A percentile compares a stretch with the other conserved stretches of the same genome.
Conservation (phyloP, 352 stramenopile genomes). For the Phytopythium delawarense region DNA sequence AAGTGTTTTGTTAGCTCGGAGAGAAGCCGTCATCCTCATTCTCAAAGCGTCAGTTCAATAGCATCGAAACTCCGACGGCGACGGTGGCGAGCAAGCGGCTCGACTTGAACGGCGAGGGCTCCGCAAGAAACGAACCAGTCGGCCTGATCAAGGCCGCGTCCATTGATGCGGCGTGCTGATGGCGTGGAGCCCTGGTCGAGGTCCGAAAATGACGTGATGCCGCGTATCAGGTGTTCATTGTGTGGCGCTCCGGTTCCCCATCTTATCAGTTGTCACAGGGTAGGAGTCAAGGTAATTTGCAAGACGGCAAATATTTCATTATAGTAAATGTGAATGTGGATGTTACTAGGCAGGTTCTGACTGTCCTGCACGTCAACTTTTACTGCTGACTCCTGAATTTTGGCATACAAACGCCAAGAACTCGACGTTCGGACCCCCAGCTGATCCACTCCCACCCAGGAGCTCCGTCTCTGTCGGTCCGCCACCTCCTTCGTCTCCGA, state of each 20-base stretch:
- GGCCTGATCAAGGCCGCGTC: not conserved
- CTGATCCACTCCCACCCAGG: not conserved
- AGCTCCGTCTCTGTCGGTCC: constrained; percentile 1
- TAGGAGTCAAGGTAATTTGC: not conserved
- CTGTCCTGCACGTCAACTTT: not conserved
- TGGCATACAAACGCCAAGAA: constrained; percentile 2
- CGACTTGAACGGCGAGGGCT: not conserved
- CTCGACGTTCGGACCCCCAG: not conserved
- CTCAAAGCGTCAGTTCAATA: not conserved
- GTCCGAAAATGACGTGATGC: not conserved
- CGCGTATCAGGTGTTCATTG: not conserved
- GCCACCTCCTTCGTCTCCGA: not conserved
- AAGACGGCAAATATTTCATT: not conserved
- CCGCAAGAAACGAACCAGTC: too few species aligned
- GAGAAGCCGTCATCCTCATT: not conserved
- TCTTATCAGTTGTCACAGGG: not conserved
- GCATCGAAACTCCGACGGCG: not conserved
- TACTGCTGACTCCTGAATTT: not conserved
- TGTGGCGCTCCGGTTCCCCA: not conserved
- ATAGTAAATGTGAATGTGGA: not conserved
- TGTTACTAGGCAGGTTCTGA: not conserved
- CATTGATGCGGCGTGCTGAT: not conserved
- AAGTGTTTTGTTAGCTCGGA: not conserved
- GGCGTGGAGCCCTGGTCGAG: not conserved
- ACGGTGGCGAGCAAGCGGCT: not conserved